phyloP scores from a whole-genome alignment of 2,329 filamentous ascomycete species.

The Penicillium decumbens region DNA sequence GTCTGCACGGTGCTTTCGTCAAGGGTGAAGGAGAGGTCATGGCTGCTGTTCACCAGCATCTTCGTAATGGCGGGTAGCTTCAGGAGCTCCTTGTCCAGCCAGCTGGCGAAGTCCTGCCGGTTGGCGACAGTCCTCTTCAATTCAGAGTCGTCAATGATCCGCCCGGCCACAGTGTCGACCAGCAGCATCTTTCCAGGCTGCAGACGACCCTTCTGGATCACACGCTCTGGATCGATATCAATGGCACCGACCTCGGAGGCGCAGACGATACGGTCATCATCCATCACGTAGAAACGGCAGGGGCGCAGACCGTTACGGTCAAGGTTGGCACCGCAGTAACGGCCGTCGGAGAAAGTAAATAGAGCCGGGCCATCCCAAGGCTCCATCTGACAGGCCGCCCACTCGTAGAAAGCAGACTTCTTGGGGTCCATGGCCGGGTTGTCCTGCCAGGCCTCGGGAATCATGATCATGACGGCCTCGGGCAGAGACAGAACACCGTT shows the following conservation, averaged over 20 bases:
- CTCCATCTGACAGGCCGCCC: constrained; percentile 98
- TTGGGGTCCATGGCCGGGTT: constrained; percentile 87
- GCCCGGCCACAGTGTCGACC: constrained; percentile 83
- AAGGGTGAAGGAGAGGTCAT: constrained; percentile 64
- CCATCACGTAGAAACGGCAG: constrained; percentile 94
- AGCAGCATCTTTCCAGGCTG: constrained; percentile 95
- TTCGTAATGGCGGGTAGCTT: constrained; percentile 71
- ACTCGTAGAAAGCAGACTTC: constrained; percentile 97
- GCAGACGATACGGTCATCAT: constrained; percentile 95
- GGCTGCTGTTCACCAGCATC: constrained; percentile 50
- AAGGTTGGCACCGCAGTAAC: constrained; percentile 94
- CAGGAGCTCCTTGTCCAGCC: constrained; percentile 81
- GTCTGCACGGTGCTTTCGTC: constrained; percentile 71
- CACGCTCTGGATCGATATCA: constrained; percentile 78
- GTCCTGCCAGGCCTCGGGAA: constrained; percentile 96
- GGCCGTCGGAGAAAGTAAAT: constrained; percentile 94
- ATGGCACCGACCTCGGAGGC: constrained; percentile 96
- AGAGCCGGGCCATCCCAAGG: constrained; percentile 96
- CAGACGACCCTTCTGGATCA: constrained; percentile 87
- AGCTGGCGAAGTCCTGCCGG: constrained; percentile 80
- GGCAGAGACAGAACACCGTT: constrained; percentile 93
- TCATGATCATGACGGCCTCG: constrained; percentile 97
- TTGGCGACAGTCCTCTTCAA: constrained; percentile 83
- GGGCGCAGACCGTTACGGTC: constrained; percentile 93
- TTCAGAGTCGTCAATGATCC: constrained; percentile 91